Percentiles rank a stretch among this genome's conserved stretches.
These are phyloP conservation scores for barrel medic (Medicago truncatula) DNA, from an alignment of 306 rosid genomes.

Conservation along the genomic window DNA sequence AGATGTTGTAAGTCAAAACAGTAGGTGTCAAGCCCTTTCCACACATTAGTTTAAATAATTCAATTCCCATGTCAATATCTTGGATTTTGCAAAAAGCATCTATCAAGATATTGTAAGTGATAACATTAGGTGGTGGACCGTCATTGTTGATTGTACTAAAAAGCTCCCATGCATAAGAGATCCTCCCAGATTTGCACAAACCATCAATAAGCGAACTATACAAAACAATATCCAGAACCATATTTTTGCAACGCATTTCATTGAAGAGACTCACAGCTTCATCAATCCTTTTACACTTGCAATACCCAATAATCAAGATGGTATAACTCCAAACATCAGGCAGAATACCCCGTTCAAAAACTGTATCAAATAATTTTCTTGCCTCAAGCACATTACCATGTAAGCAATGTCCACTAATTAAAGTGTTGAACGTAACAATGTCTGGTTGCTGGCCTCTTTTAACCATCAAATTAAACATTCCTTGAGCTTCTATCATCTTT, in stretches of 20 bases:
- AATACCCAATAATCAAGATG: conserved; percentile 49
- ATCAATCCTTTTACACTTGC: conserved; percentile 39
- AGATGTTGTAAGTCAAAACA: conserved; percentile 37
- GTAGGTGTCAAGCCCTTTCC: conserved; percentile 41
- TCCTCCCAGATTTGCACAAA: conserved; percentile 43
- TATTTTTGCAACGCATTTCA: conserved; percentile 18
- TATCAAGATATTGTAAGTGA: conserved; percentile 44
- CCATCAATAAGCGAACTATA: conserved; percentile 49
- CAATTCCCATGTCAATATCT: conserved; percentile 25
- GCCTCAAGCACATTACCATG: conserved; percentile 33
- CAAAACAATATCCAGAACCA: conserved; percentile 35
- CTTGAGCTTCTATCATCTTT: conserved; percentile 37
- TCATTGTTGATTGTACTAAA: conserved; percentile 31
- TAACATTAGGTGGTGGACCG: conserved; percentile 42
- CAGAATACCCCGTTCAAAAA: conserved; percentile 28
- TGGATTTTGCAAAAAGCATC: conserved; percentile 45
- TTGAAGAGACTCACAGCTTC: conserved; percentile 46
- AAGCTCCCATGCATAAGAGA: conserved; percentile 28
- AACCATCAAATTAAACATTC: conserved; percentile 36
- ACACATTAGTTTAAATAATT: conserved; percentile 40
- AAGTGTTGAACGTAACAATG: conserved; percentile 40
- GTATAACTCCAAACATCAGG: conserved; percentile 47
- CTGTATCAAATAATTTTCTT: conserved; percentile 26
- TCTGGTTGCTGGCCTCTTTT: conserved; percentile 29
- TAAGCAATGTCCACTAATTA: conserved; percentile 51